Base-by-base conservation (phyloP, 2,329 filamentous ascomycete species). In the Hypoxylon sp. region DNA sequence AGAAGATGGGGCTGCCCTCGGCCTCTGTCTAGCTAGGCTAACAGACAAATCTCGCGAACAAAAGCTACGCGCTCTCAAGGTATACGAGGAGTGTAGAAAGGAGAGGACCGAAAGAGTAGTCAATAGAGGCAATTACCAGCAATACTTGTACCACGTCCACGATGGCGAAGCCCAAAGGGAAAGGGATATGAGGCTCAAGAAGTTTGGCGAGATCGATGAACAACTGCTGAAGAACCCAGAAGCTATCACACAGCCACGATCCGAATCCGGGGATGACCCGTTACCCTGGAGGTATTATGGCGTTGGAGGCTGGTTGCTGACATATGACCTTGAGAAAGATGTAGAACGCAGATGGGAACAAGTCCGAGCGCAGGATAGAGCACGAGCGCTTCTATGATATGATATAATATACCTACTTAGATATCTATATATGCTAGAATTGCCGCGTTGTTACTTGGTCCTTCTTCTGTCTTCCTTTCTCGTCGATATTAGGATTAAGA, bases 21-120 rank as follows among this genome's bases (percentile, higher is more conserved):
- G 88, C 0, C 78, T 88, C 48, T 87, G 86, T 60, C 80, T 89
- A 0, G 81, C 81, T 0, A 80, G 81, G 3, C 69, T 87, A 1
- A 80, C 79, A 0, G 79, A 81, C 36, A 79, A 76, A 61, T 81
- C 80, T 0, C 70, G 78, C 0, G 71, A 72, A 0, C 79, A 75
- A 2, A 82, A 80, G 67, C 58, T 71, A 28, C 67, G 68, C 11
- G 80, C 79, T 0, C 74, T 84, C 14, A 65, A 78, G 0, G 79
- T 86, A 0, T 91, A 90, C 68, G 86, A 91, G 74, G 78, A 80
- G 5, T 88, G 87, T 62, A 82, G 89, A 1, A 84, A 87, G 25
- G 79, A 83, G 49, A 81, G 89, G 3, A 91, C 89, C 0, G 85
- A 89, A 49, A 85, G 82, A 68, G 84, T 91, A 0, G 89, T 91